A percentile compares a stretch with the other conserved stretches of the same genome.
These are phyloP conservation scores for Mucor piriformis DNA, from an alignment of 371 early-diverging fungal genomes.

Conservation along the genomic window DNA sequence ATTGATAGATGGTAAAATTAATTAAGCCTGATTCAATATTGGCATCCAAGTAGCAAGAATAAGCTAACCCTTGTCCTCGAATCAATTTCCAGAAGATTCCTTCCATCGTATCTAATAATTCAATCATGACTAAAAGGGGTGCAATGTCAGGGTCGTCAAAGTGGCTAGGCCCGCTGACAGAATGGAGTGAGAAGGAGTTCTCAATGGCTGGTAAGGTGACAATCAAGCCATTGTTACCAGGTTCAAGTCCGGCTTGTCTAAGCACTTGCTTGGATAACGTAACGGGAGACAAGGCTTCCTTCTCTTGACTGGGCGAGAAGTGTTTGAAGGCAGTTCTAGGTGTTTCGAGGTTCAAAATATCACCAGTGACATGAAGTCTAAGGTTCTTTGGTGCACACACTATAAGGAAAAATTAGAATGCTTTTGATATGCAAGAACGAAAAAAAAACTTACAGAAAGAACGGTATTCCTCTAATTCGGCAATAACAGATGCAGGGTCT, in stretches of 20 bases:
- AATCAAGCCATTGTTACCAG: slow-evolving; percentile 55
- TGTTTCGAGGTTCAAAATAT: slow-evolving; percentile 52
- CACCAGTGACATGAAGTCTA: slow-evolving; percentile 64
- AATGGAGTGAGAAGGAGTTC: slow-evolving; percentile 59
- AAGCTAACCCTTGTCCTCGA: slow-evolving; percentile 71
- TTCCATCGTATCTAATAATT: slow-evolving; percentile 64
- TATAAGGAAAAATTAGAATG: slow-evolving; percentile 13
- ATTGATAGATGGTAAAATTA: slow-evolving; percentile 59
- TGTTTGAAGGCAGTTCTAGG: slow-evolving; percentile 53
- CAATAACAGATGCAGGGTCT: slow-evolving; percentile 50
- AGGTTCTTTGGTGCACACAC: slow-evolving; percentile 62
- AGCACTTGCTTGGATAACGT: slow-evolving; percentile 56
- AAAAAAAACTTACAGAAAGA: slow-evolving; percentile 50
- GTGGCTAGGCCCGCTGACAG: slow-evolving; percentile 48
- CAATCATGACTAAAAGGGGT: slow-evolving; percentile 62
- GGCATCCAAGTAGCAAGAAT: slow-evolving; percentile 55
- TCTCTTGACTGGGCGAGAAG: slow-evolving; percentile 28
- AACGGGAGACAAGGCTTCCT: slow-evolving; percentile 37
- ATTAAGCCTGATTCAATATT: slow-evolving; percentile 58
- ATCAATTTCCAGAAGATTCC: slow-evolving; percentile 72
- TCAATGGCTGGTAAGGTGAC: slow-evolving; percentile 68
- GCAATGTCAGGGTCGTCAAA: slow-evolving; percentile 65
- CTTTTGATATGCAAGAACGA: not conserved
- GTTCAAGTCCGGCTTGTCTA: slow-evolving; percentile 52
- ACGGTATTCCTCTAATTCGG: slow-evolving; percentile 58